phyloP scores from a whole-genome alignment of 2,329 filamentous ascomycete genomes.

The Blastomyces emzantsi region DNA sequence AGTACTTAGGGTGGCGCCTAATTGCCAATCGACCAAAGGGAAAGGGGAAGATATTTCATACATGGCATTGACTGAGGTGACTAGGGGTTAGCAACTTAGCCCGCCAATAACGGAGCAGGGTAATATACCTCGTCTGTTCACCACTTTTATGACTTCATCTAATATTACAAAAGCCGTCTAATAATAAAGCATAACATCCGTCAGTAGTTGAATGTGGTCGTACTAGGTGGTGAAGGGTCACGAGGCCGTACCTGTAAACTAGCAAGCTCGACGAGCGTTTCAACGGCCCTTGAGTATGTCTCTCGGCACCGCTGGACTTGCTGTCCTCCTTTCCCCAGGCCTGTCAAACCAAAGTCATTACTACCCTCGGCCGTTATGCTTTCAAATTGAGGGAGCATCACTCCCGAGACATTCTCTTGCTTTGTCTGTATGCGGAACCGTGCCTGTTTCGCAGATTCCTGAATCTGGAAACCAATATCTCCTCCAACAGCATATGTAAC shows the following conservation, averaged over 20 bases:
- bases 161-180: conserved; percentile 93
- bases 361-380: conserved; percentile 80
- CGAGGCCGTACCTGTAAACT: conserved; percentile 61
- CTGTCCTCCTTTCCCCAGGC: conserved; percentile 91
- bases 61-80: conserved; percentile 15
- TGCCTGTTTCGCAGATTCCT: conserved; percentile 88
- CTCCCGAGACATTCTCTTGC: conserved; percentile 97
- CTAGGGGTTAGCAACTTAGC: conserved; percentile 2
- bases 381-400: conserved; percentile 88
- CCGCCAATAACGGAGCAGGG: background rate
- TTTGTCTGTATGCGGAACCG: conserved; percentile 89
- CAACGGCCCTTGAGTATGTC: conserved; percentile 91
- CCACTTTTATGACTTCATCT: conserved; percentile 98
- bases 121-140: conserved; percentile 75
- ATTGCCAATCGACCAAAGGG: background rate
- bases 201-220: background rate
- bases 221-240: background rate
- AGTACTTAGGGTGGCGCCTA: background rate
- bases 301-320: conserved; percentile 92
- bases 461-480: conserved; percentile 93
- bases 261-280: conserved; percentile 88
- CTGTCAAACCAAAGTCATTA: conserved; percentile 93
- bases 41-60: background rate
- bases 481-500: conserved; percentile 95
- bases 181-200: conserved; percentile 15